A percentile compares a stretch with the other conserved stretches of the same genome.
phyloP scores from a whole-genome alignment of 1,284 basidiomycete species.

The Meripilus lineatus region DNA sequence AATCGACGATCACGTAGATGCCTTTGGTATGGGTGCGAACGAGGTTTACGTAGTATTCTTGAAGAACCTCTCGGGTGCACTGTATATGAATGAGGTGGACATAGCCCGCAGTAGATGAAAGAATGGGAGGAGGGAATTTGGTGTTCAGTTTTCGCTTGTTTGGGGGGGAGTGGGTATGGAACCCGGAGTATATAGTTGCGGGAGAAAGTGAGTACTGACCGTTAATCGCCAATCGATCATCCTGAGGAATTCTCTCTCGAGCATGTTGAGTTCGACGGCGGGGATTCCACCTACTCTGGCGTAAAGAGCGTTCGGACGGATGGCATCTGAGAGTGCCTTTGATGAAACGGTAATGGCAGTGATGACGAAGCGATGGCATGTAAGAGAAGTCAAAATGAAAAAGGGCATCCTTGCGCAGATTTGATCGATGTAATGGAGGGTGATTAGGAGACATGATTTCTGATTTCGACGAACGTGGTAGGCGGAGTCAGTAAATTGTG shows the following conservation, averaged over 20 bases:
- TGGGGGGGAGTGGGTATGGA: background rate
- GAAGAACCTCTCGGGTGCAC: slow-evolving; percentile 77
- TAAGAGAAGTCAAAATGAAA: slow-evolving; percentile 90
- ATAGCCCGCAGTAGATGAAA: background rate
- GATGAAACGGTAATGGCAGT: slow-evolving; percentile 82
- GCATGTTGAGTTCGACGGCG: slow-evolving; percentile 82
- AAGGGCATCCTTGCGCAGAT: slow-evolving; percentile 81
- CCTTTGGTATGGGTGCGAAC: slow-evolving; percentile 69
- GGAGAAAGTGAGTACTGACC: slow-evolving; percentile 53
- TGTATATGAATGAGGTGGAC: slow-evolving; percentile 24
- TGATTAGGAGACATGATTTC: slow-evolving; percentile 86
- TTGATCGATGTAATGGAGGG: slow-evolving; percentile 92
- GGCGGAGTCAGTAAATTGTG: too few species aligned
- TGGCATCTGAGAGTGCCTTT: slow-evolving; percentile 90
- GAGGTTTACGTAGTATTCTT: slow-evolving; percentile 83
- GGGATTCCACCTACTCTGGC: slow-evolving; percentile 93
- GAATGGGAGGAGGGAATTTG: background rate
- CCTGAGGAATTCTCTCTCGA: slow-evolving; percentile 88
- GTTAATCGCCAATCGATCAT: slow-evolving; percentile 90
- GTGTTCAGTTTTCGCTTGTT: too few species aligned
- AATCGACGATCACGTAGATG: slow-evolving; percentile 49
- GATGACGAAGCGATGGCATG: slow-evolving; percentile 94
- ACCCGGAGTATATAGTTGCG: background rate
- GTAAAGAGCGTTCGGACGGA: slow-evolving; percentile 90
- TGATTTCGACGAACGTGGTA: too few species aligned